Percentiles rank a stretch among this genome's conserved stretches.
These are phyloP conservation scores for Pichia kluyveri DNA, from an alignment of 805 yeast species.

Conservation along the genomic window DNA sequence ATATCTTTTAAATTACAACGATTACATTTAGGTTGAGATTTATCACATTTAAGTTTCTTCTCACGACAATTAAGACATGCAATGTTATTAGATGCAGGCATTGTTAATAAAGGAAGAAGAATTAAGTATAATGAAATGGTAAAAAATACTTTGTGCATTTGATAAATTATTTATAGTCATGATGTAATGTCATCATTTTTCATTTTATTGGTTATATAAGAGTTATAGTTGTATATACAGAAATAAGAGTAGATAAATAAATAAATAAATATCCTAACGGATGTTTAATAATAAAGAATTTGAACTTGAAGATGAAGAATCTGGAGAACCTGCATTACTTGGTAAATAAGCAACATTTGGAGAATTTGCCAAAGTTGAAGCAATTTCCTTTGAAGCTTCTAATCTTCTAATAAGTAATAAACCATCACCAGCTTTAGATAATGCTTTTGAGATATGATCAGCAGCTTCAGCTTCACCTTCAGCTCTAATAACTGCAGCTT, in stretches of 20 bases:
- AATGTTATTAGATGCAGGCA: constrained; percentile 12
- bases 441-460: constrained; percentile 85
- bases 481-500: constrained; percentile 90
- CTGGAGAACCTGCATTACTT: constrained; percentile 23
- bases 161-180: too few relatives aligned
- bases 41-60: constrained; percentile 26
- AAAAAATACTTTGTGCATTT: too few relatives aligned
- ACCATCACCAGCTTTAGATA: constrained; percentile 93
- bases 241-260: too few relatives aligned
- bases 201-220: too few relatives aligned
- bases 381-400: constrained; percentile 95
- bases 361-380: constrained; percentile 73
- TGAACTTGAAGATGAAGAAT: constrained; percentile 29
- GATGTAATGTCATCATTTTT: too few relatives aligned
- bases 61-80: constrained; percentile 27
- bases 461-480: constrained; percentile 99
- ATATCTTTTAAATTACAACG: constrained; percentile 15
- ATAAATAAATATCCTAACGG: too few relatives aligned
- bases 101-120: neutral
- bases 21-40: constrained; percentile 17
- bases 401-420: constrained; percentile 85
- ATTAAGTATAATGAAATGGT: neutral
- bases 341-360: constrained; percentile 89
- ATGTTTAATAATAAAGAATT: constrained; percentile 58
- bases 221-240: too few relatives aligned